These are phyloP conservation scores for Fomitopsis serialis DNA, from an alignment of 768 basidiomycete genomes.

Conservation along the genomic window DNA sequence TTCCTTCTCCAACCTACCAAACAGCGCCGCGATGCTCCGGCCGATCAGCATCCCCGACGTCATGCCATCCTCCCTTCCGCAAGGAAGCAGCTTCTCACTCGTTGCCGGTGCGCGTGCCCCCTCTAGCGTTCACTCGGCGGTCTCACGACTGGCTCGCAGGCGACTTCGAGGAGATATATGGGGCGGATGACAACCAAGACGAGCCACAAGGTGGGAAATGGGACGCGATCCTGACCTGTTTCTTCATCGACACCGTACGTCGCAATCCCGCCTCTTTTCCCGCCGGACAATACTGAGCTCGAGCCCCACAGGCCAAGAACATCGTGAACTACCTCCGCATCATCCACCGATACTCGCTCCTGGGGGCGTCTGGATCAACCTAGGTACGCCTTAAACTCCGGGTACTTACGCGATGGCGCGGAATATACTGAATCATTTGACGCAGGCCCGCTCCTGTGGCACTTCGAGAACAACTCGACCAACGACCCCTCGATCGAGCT, in stretches of 20 bases:
- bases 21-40: conserved; percentile 55
- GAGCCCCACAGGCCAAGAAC: conserved; percentile 67
- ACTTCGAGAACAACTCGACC: conserved; percentile 85
- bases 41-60: conserved; percentile 79
- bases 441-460: conserved; percentile 90
- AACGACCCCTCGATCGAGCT: conserved; percentile 84
- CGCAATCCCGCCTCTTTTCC: not conserved
- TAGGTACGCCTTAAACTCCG: conserved; percentile 39
- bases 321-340: conserved; percentile 87
- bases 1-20: conserved; percentile 79
- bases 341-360: conserved; percentile 78
- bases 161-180: conserved; percentile 93
- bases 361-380: conserved; percentile 90
- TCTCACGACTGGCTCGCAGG: conserved; percentile 45
- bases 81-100: conserved; percentile 66
- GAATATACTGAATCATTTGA: no score
- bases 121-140: no score
- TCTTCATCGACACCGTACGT: conserved; percentile 92
- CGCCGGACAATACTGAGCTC: not conserved
- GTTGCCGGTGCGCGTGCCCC: conserved; percentile 62
- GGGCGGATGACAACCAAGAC: conserved; percentile 38
- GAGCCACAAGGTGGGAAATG: conserved; percentile 75
- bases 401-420: no score
- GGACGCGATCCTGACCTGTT: conserved; percentile 91
- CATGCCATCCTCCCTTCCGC: conserved; percentile 64